A percentile compares a stretch with the other conserved stretches of the same genome.
Evolutionary conservation across 2,329 filamentous ascomycete genomes (phyloP).

Genomic region (Aspergillus eucalypticola): DNA sequence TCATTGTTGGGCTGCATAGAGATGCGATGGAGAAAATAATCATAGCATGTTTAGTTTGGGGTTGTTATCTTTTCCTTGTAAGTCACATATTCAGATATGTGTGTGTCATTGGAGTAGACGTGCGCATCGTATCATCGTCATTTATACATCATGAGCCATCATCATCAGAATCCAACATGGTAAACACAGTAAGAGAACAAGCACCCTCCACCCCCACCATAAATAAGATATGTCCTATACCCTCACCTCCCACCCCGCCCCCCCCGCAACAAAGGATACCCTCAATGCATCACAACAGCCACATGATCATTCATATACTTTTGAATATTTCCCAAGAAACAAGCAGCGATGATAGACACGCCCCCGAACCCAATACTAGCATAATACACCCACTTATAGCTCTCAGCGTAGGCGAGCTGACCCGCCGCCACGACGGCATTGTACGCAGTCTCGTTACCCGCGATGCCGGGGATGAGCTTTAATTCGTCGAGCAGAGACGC

Average conservation of each 20-base stretch:
- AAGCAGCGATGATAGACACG: constrained; percentile 57
- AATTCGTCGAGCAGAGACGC: constrained; percentile 54
- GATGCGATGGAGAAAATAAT: neutral
- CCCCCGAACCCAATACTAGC: constrained; percentile 63
- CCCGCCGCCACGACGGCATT: constrained; percentile 57
- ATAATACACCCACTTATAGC: constrained; percentile 64
- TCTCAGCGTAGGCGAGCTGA: constrained; percentile 57
- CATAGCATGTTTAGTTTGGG: neutral
- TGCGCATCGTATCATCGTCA: no score
- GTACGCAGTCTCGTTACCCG: constrained; percentile 52
- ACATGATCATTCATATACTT: constrained; percentile 62
- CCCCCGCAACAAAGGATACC: neutral
- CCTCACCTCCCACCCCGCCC: no score
- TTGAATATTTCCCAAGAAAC: constrained; percentile 61
- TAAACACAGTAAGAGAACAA: no score
- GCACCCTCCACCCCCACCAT: no score
- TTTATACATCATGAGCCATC: no score
- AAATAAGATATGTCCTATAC: neutral
- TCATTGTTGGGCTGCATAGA: neutral
- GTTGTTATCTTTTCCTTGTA: neutral
- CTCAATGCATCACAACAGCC: constrained; percentile 47
- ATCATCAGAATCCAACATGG: no score
- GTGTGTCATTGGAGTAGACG: neutral
- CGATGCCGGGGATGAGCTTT: constrained; percentile 53
- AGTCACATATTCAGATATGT: neutral